Evolutionary conservation across 208 protist species (phyloP).

Genomic region (Acanthamoeba quina): DNA sequence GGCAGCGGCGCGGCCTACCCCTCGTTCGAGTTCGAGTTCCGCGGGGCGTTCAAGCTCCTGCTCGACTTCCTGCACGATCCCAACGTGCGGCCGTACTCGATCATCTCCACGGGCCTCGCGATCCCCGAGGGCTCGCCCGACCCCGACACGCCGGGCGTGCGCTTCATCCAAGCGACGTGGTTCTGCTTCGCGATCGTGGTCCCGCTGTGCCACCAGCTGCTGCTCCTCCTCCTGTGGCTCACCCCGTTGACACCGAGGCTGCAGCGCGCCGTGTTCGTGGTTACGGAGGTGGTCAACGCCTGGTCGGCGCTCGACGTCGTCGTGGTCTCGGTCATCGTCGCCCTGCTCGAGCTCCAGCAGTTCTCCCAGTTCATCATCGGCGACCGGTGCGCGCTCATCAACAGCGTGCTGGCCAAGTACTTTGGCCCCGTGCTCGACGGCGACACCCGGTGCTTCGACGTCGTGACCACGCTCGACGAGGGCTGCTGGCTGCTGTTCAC

Average conservation of each 20-base stretch:
- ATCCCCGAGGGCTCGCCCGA: constrained; percentile 54
- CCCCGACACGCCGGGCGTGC: constrained; percentile 64
- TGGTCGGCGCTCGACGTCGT: constrained; percentile 94
- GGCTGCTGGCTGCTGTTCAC: too few species aligned
- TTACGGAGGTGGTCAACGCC: constrained; percentile 90
- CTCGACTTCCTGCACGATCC: constrained; percentile 53
- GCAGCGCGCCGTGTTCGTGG: constrained; percentile 79
- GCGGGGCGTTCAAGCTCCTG: constrained; percentile 23
- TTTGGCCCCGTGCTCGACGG: too few species aligned
- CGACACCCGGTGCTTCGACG: too few species aligned
- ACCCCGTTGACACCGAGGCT: constrained; percentile 78
- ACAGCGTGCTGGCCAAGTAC: too few species aligned
- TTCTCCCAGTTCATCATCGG: constrained; percentile 95
- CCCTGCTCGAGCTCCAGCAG: constrained; percentile 93
- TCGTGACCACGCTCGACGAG: too few species aligned
- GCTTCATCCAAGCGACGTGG: constrained; percentile 81
- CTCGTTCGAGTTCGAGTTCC: constrained; percentile 78
- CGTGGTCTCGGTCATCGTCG: constrained; percentile 92
- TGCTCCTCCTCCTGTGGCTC: constrained; percentile 87
- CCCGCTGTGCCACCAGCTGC: constrained; percentile 85
- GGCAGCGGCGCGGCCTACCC: neutral
- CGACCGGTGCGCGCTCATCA: too few species aligned
- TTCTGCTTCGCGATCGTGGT: constrained; percentile 84
- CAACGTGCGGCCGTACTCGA: constrained; percentile 72
- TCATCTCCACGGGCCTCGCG: constrained; percentile 74